Conservation (phyloP, 441 rosid genomes). For the Populus tomentosa region DNA sequence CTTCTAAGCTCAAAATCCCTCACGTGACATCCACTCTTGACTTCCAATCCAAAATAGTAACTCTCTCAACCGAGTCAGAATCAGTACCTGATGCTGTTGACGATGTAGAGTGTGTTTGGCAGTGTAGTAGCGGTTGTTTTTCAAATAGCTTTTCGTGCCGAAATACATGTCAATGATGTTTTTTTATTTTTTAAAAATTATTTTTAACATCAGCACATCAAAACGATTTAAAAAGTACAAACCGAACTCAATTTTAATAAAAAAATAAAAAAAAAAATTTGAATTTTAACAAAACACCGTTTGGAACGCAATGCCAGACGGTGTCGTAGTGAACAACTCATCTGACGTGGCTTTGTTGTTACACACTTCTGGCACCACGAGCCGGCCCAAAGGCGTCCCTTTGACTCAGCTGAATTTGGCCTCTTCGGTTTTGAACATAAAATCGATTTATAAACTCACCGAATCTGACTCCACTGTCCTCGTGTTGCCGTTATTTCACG, state of each 20-base stretch:
- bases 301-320: too few relatives aligned
- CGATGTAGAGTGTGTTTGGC: too few relatives aligned
- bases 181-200: too few relatives aligned
- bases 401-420: constrained; percentile 70
- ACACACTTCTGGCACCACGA: constrained; percentile 81
- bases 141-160: too few relatives aligned
- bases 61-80: constrained; percentile 35
- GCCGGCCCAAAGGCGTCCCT: constrained; percentile 93
- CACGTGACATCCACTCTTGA: constrained; percentile 49
- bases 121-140: too few relatives aligned
- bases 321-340: constrained; percentile 46
- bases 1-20: constrained; percentile 59
- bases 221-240: too few relatives aligned
- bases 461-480: constrained; percentile 77
- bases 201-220: too few relatives aligned
- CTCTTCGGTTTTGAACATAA: constrained; percentile 63
- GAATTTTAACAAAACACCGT: too few relatives aligned
- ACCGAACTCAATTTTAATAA: too few relatives aligned
- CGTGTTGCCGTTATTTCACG: constrained; percentile 80
- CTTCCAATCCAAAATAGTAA: constrained; percentile 33
- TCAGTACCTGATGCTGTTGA: constrained; percentile 19
- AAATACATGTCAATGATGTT: too few relatives aligned
- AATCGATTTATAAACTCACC: constrained; percentile 56
- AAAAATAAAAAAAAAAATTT: too few relatives aligned
- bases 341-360: constrained; percentile 73